Percentiles rank a stretch among this genome's conserved stretches.
These are phyloP conservation scores for Penicillium sp. DNA, from an alignment of 2,329 filamentous ascomycete genomes.

Conservation along the genomic window DNA sequence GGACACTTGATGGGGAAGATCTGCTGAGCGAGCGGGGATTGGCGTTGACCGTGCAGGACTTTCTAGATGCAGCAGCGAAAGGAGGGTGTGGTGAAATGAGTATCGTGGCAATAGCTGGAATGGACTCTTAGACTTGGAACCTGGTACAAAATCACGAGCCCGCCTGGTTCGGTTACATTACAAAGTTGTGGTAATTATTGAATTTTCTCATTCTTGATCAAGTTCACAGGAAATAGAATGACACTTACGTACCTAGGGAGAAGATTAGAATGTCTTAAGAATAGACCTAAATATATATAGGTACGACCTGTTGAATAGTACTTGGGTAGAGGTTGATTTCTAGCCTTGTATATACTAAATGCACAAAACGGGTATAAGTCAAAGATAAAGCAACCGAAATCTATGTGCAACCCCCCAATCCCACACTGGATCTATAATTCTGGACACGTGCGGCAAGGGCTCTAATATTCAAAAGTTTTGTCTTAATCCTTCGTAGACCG, in stretches of 20 bases:
- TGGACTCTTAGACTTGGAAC: not conserved
- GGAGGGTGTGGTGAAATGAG: constrained; percentile 19
- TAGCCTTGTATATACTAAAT: not conserved
- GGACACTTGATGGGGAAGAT: constrained; percentile 30
- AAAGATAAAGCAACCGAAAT: not conserved
- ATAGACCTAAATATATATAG: too few relatives aligned
- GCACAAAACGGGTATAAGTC: not conserved
- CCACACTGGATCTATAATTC: not conserved
- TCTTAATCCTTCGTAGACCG: constrained; percentile 86
- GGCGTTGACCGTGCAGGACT: constrained; percentile 16
- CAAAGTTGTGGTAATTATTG: too few relatives aligned
- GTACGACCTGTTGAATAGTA: too few relatives aligned
- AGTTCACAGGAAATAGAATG: too few relatives aligned
- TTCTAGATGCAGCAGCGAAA: constrained; percentile 13
- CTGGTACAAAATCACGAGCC: too few relatives aligned
- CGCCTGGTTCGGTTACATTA: too few relatives aligned
- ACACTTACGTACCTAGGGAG: too few relatives aligned
- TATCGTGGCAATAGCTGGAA: constrained; percentile 18
- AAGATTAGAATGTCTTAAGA: too few relatives aligned
- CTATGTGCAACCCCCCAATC: not conserved
- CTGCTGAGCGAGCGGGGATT: constrained; percentile 20
- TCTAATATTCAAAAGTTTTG: constrained; percentile 53
- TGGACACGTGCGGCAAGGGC: constrained; percentile 7
- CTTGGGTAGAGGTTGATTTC: too few relatives aligned
- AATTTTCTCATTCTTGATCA: too few relatives aligned